Conservation (phyloP, 2,329 filamentous ascomycete species). For the Alternaria conjuncta region DNA sequence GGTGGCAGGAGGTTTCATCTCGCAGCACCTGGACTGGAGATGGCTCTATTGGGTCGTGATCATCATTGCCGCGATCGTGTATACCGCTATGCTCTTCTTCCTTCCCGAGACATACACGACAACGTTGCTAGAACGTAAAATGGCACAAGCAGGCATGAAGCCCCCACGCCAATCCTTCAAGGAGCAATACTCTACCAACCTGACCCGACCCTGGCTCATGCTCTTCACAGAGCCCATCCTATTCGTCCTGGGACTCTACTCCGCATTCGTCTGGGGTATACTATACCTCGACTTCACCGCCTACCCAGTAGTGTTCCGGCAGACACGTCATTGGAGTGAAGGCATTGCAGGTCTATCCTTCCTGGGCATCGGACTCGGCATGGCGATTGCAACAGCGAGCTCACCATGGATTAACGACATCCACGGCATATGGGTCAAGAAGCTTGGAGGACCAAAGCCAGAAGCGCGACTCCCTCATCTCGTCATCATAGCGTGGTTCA, state of each 20-base stretch:
- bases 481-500: background rate
- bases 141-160: background rate
- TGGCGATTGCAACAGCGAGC: background rate
- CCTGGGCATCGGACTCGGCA: background rate
- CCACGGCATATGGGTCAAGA: background rate
- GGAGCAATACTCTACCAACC: background rate
- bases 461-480: background rate
- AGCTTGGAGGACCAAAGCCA: background rate
- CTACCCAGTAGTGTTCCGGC: background rate
- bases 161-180: background rate
- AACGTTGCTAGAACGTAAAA: background rate
- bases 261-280: background rate
- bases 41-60: background rate
- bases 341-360: background rate
- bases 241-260: background rate
- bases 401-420: background rate
- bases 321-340: background rate
- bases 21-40: background rate
- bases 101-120: background rate
- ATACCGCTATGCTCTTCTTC: background rate
- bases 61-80: background rate
- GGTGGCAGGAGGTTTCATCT: background rate
- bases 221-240: background rate
- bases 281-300: background rate
- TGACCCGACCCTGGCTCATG: background rate